Evolutionary conservation across 208 protist species (phyloP).

Genomic region (Trypanosoma cruzi): DNA sequence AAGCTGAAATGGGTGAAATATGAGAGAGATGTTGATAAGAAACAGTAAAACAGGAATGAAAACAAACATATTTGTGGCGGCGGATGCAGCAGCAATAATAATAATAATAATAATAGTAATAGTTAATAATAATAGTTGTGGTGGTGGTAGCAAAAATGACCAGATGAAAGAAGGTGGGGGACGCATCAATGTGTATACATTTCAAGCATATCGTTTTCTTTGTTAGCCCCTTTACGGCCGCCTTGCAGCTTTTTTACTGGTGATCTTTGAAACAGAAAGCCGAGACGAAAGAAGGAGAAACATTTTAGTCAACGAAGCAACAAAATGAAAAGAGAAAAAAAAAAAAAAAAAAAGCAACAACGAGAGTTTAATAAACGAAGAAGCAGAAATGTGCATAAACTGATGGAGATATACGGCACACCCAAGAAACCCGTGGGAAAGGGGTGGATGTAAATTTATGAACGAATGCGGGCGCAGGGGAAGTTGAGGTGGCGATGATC

Average conservation of each 20-base stretch:
- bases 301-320: too few species aligned
- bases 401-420: not conserved
- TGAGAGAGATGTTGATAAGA: conserved; percentile 1
- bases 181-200: not conserved
- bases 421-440: not conserved
- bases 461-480: too few species aligned
- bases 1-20: not conserved
- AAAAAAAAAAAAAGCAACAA: too few species aligned
- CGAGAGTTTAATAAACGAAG: not conserved
- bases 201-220: not conserved
- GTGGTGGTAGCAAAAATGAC: too few species aligned
- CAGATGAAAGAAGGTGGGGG: not conserved
- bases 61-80: not conserved
- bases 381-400: not conserved
- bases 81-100: not conserved
- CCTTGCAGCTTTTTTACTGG: not conserved
- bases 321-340: too few species aligned
- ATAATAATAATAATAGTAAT: not conserved
- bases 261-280: not conserved
- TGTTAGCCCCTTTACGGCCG: not conserved
- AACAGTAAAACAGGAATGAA: not conserved
- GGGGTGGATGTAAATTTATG: not conserved
- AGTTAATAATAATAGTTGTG: not conserved
- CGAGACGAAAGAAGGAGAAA: too few species aligned
- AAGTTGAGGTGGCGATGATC: not conserved